Base-by-base conservation (phyloP, 768 basidiomycete species). In the Trametopsis cervina region DNA sequence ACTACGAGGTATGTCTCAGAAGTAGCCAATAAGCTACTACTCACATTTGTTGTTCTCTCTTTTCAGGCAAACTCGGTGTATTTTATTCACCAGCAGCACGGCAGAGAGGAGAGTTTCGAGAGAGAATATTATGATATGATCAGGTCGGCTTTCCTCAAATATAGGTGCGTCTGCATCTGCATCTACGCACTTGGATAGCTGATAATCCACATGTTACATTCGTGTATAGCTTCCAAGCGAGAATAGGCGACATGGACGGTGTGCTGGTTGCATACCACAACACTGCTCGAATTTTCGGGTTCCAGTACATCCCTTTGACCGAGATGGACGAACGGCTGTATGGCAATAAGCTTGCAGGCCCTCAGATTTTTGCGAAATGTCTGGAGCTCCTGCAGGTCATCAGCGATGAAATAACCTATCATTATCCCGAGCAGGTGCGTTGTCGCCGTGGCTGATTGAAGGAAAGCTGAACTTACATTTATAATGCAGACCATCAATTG, bases 231-330 rank as follows among this genome's bases (percentile, higher is more conserved):
- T 85, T 98, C 69, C 95, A 99, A 73, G 94, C 79, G 2, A 83
- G 95, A 4, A 98, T 99, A 52, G 95, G 95, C 7, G 81, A 85
- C 60, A 98, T 98, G 95, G 93, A 96, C 59, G 95, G 95, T 13
- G 85, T 97, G 6, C 73, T 92, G 50, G 80, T 91, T 33, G 83
- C 89, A 18, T 90, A 88, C 59, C 89, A 91, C 60, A 96, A 95
- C 53, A 94, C 89, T 0, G 78, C 79, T 5, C 75, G 77, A 15
- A 77, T 96, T 42, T 92, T 92, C 57, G 95, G 95, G 1, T 97
- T 97, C 71, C 91, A 97, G 63, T 99, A 98, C 60, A 66, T 95
- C 24, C 77, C 92, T 1, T 66, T 95, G 39, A 71, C 76, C 39
- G 90, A 95, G 61, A 91, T 99, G 85, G 95, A 98, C 53, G 70